Evolutionary conservation across 2,329 filamentous ascomycete genomes (phyloP).

Genomic region (Myriosclerotinia duriaeana): DNA sequence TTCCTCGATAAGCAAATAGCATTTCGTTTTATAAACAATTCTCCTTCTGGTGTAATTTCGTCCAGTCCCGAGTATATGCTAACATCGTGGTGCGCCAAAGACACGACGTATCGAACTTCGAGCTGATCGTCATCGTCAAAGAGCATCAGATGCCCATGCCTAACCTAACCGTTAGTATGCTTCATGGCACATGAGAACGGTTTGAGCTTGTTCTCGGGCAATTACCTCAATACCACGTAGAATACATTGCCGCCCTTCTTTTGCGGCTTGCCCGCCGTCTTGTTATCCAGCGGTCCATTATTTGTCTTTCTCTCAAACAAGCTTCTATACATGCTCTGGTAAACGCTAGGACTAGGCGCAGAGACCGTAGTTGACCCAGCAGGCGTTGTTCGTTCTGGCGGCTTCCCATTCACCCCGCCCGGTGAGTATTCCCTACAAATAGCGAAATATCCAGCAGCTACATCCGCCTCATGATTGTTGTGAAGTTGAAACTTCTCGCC

Average conservation of each 20-base stretch:
- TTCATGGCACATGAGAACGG: background rate
- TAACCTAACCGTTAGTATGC: constrained; percentile 40
- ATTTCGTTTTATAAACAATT: constrained; percentile 94
- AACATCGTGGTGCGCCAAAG: constrained; percentile 81
- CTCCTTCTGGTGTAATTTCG: constrained; percentile 73
- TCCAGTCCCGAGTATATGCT: constrained; percentile 81
- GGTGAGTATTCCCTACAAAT: constrained; percentile 91
- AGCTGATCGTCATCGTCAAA: constrained; percentile 95
- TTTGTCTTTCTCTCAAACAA: constrained; percentile 80
- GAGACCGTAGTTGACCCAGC: constrained; percentile 72
- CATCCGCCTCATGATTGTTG: constrained; percentile 64
- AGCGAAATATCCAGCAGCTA: constrained; percentile 90
- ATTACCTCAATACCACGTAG: constrained; percentile 81
- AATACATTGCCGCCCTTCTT: constrained; percentile 82
- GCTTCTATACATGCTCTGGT: constrained; percentile 96
- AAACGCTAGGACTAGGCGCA: constrained; percentile 85
- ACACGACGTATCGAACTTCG: constrained; percentile 94
- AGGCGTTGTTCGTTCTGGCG: constrained; percentile 80
- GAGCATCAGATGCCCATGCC: constrained; percentile 93
- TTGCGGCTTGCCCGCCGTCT: constrained; percentile 38
- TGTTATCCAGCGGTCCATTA: constrained; percentile 40
- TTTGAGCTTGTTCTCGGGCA: background rate
- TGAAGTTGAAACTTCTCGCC: constrained; percentile 61
- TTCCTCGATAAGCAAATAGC: constrained; percentile 78
- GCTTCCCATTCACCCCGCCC: constrained; percentile 88